Conservation (phyloP, 176 grass and related monocot species). For the Juncus effusus region DNA sequence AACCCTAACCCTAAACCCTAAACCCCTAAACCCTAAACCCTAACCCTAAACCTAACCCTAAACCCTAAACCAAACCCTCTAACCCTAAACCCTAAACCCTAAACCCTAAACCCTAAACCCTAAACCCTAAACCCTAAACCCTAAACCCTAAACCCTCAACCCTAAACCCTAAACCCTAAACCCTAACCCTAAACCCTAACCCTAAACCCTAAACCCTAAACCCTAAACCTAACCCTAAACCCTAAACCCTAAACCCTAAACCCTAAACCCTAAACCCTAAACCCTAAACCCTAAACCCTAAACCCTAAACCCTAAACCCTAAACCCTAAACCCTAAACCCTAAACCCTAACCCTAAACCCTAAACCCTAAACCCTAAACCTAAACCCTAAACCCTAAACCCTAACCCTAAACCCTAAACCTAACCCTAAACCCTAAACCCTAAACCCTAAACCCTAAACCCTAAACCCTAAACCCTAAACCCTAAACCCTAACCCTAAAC, state of each 20-base stretch:
- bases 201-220: slow-evolving; percentile 15
- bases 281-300: slow-evolving; percentile 14
- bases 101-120: slow-evolving; percentile 29
- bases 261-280: slow-evolving; percentile 27
- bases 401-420: too few species aligned
- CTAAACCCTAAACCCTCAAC: too few species aligned
- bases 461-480: slow-evolving; percentile 29
- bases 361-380: slow-evolving; percentile 28
- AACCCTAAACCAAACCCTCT: slow-evolving; percentile 19
- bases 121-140: slow-evolving; percentile 29
- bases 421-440: slow-evolving; percentile 26
- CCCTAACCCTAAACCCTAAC: too few species aligned
- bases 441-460: slow-evolving; percentile 29
- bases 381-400: too few species aligned
- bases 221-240: slow-evolving; percentile 18
- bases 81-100: slow-evolving; percentile 29
- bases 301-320: slow-evolving; percentile 15
- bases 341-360: slow-evolving; percentile 24
- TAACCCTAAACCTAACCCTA: too few species aligned
- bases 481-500: slow-evolving; percentile 20
- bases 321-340: slow-evolving; percentile 17
- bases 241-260: slow-evolving; percentile 17
- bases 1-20: too few species aligned
- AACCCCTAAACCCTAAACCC: too few species aligned
- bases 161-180: slow-evolving; percentile 24